Evolutionary conservation across 2,329 filamentous ascomycete species (phyloP).

Genomic region (Mycosphaerella sp.): DNA sequence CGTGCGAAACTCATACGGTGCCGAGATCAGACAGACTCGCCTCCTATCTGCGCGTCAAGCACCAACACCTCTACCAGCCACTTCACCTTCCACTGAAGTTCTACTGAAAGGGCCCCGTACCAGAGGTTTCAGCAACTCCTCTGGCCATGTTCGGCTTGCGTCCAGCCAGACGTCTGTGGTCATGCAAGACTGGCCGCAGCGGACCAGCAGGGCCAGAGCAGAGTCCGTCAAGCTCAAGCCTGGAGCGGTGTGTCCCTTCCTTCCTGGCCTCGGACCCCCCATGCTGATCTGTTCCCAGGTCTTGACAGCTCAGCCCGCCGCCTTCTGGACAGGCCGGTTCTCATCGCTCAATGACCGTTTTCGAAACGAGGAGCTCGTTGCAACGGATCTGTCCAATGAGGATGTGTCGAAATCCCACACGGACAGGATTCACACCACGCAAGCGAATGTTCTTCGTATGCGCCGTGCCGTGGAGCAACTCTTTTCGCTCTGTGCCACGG

Average conservation of each 20-base stretch:
- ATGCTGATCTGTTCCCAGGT: conserved; percentile 13
- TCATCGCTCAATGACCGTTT: conserved; percentile 52
- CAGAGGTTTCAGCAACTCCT: conserved; percentile 9
- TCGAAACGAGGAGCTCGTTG: conserved; percentile 39
- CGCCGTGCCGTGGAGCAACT: conserved; percentile 29
- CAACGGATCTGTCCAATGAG: conserved; percentile 30
- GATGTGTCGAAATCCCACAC: conserved; percentile 18
- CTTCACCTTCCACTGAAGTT: conserved; percentile 19
- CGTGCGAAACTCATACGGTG: conserved; percentile 20
- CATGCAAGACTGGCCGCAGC: neutral
- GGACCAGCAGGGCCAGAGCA: neutral
- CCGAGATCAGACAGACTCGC: conserved; percentile 30
- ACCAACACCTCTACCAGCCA: conserved; percentile 26
- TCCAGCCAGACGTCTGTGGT: conserved; percentile 5
- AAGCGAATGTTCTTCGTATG: conserved; percentile 27
- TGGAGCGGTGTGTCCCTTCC: conserved; percentile 6
- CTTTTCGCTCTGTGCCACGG: conserved; percentile 26
- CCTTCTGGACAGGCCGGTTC: conserved; percentile 61
- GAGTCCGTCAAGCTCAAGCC: conserved; percentile 7
- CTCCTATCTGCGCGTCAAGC: conserved; percentile 29
- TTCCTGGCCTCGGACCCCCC: neutral
- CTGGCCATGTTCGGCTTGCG: conserved; percentile 5
- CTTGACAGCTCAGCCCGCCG: conserved; percentile 34
- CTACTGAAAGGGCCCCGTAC: conserved; percentile 9
- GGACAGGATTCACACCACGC: conserved; percentile 29